phyloP scores from a whole-genome alignment of 306 rosid species.

The Lathyrus oleraceus region DNA sequence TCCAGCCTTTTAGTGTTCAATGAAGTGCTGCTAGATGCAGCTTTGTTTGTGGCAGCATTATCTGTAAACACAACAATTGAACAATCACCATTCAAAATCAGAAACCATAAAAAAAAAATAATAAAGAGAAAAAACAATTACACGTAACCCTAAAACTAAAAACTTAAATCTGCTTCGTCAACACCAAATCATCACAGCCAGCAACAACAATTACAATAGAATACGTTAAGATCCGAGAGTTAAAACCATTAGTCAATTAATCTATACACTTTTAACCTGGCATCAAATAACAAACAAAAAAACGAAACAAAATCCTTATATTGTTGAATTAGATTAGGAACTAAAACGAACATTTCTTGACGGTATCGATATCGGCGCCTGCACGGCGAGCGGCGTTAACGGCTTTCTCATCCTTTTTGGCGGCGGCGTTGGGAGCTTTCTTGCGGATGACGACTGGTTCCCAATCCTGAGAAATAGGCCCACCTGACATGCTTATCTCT shows the following conservation, averaged over 20 bases:
- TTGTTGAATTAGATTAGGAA: not conserved
- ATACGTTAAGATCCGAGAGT: constrained; percentile 4
- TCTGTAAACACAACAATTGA: constrained; percentile 18
- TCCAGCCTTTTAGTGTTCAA: constrained; percentile 87
- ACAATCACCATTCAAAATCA: not conserved
- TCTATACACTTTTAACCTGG: not conserved
- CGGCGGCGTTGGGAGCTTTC: constrained; percentile 84
- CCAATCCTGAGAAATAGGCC: constrained; percentile 82
- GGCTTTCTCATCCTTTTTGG: constrained; percentile 88
- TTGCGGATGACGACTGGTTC: constrained; percentile 84
- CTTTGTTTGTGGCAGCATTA: constrained; percentile 72
- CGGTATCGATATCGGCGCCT: constrained; percentile 82
- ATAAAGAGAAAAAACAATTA: not conserved
- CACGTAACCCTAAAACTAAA: not conserved
- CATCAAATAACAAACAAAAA: not conserved
- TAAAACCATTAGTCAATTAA: not conserved
- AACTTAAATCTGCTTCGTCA: not conserved
- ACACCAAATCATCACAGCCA: constrained; percentile 22
- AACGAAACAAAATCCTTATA: not conserved
- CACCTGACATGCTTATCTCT: constrained; percentile 57
- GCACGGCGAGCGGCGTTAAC: constrained; percentile 92
- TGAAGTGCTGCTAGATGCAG: constrained; percentile 86
- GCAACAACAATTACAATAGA: constrained; percentile 9
- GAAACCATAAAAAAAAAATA: not conserved
- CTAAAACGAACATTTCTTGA: constrained; percentile 58